phyloP scores from a whole-genome alignment of 2,329 filamentous ascomycete species.

The Ceratocystis colombiana region DNA sequence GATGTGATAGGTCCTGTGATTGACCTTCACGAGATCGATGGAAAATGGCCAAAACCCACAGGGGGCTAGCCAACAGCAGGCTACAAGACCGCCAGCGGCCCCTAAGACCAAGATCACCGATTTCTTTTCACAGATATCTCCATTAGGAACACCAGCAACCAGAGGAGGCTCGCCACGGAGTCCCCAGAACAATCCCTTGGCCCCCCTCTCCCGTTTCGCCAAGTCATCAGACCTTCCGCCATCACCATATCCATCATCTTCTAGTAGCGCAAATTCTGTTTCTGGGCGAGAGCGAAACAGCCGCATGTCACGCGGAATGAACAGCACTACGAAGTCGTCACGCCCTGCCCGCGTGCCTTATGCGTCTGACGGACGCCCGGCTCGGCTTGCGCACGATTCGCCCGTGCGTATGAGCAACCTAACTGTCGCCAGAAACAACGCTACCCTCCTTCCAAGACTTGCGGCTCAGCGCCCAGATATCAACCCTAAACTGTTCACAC shows the following conservation, averaged over 20 bases:
- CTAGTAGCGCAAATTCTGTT: not conserved
- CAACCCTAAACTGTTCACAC: not conserved
- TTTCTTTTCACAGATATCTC: not conserved
- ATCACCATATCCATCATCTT: not conserved
- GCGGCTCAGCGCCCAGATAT: conserved; percentile 12
- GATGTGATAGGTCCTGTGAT: not conserved
- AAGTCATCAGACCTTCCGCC: not conserved
- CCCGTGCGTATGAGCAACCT: not conserved
- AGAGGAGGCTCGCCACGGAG: not conserved
- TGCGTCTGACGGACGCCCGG: not conserved
- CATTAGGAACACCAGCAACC: not conserved
- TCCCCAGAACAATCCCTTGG: not conserved
- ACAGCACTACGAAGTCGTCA: not conserved
- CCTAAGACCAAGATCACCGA: not conserved
- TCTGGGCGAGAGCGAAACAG: not conserved
- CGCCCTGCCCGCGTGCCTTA: not conserved
- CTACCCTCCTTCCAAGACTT: not conserved
- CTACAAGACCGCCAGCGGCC: not conserved
- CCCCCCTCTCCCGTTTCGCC: not conserved
- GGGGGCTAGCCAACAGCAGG: not conserved
- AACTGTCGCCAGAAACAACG: not conserved
- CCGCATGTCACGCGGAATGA: not conserved
- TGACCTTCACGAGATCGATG: not conserved
- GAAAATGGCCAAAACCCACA: not conserved
- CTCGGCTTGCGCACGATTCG: not conserved